Percentiles rank a stretch among this genome's conserved stretches.
phyloP scores from a whole-genome alignment of 495 filamentous ascomycete genomes.

The Neurospora sp. region DNA sequence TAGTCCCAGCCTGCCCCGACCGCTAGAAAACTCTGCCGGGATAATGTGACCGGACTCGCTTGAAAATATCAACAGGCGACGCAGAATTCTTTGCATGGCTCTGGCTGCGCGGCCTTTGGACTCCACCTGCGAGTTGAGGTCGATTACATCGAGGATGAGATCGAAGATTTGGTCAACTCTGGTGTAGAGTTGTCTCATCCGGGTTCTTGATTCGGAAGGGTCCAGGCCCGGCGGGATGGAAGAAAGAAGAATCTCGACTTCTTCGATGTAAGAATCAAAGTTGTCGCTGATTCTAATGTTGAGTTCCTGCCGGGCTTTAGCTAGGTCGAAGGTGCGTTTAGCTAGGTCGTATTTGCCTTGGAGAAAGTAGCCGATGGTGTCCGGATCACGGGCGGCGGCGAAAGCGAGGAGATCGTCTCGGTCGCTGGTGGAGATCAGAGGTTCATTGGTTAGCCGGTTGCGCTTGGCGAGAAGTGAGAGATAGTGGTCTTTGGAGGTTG shows the following conservation, averaged over 20 bases:
- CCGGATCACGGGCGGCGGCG: background rate
- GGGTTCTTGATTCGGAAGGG: background rate
- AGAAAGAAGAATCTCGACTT: background rate
- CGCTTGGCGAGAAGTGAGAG: background rate
- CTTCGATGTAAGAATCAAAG: background rate
- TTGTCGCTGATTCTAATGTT: background rate
- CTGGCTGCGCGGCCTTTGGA: background rate
- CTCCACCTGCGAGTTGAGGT: background rate
- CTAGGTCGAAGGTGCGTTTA: too few species aligned
- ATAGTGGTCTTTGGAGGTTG: background rate
- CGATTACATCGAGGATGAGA: background rate
- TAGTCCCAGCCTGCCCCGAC: accelerated
- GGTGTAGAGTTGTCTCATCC: background rate
- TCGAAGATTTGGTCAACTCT: background rate
- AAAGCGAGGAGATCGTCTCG: background rate
- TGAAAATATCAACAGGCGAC: background rate
- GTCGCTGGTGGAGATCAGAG: background rate
- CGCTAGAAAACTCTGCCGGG: background rate
- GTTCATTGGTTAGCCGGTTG: background rate
- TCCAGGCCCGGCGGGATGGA: background rate
- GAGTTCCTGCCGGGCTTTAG: too few species aligned
- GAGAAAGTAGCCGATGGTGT: background rate
- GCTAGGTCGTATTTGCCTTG: background rate
- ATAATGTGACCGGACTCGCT: accelerated
- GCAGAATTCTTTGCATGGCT: background rate